phyloP scores from a whole-genome alignment of 2,329 filamentous ascomycete genomes.

The Fusarium multiceps region DNA sequence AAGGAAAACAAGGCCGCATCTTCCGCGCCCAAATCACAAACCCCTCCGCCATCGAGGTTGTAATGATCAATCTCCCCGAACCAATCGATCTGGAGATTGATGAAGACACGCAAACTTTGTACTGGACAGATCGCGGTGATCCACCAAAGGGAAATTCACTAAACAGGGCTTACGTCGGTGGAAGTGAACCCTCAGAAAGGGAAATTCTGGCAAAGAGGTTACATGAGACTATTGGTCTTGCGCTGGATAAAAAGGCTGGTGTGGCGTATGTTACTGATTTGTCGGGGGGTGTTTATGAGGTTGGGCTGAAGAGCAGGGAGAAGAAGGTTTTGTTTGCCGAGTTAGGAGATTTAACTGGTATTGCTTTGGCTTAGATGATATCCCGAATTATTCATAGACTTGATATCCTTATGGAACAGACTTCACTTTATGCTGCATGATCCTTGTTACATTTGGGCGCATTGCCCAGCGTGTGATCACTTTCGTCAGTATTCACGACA shows the following conservation, averaged over 20 bases:
- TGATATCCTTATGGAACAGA: background rate
- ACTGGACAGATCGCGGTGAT: background rate
- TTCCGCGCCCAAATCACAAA: background rate
- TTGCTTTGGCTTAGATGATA: background rate
- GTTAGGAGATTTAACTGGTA: slow-evolving; percentile 5
- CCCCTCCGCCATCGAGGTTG: background rate
- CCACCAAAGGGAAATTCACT: background rate
- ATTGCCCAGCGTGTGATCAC: no score
- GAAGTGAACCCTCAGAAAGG: background rate
- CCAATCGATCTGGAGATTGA: background rate
- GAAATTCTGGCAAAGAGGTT: background rate
- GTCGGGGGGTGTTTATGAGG: background rate
- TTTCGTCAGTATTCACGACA: background rate
- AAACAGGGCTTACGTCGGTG: background rate
- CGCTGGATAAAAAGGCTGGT: background rate
- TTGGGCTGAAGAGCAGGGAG: background rate
- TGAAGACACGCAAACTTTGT: background rate
- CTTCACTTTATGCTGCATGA: background rate
- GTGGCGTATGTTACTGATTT: background rate
- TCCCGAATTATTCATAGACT: no score
- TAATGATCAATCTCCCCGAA: background rate
- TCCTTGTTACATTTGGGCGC: accelerated
- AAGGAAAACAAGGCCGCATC: background rate
- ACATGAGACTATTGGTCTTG: background rate
- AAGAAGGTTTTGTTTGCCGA: background rate